Evolutionary conservation across 2,329 filamentous ascomycete species (phyloP).

Genomic region (Microcyclospora tardicrescens): DNA sequence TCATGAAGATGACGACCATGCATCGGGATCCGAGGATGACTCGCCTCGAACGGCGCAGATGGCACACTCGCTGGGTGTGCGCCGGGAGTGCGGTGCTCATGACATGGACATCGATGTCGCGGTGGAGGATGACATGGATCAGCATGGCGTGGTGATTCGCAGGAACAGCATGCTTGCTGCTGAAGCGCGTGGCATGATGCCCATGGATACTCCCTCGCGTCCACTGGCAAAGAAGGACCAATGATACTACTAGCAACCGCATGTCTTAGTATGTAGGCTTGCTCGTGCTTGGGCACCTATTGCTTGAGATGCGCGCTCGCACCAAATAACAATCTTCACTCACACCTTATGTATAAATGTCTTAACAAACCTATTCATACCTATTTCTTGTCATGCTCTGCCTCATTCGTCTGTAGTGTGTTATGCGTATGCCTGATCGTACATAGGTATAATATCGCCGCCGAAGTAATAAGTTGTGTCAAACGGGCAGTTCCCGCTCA

Average conservation of each 20-base stretch:
- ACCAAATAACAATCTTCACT: no score
- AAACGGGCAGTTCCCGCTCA: no score
- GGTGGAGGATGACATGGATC: slow-evolving; percentile 23
- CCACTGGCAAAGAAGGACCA: no score
- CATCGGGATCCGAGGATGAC: slow-evolving; percentile 20
- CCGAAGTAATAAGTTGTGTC: no score
- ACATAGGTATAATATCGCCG: no score
- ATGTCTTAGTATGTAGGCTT: no score
- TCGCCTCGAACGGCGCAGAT: slow-evolving; percentile 11
- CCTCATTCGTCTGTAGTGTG: neutral
- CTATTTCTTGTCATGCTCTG: neutral
- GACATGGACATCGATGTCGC: slow-evolving; percentile 23
- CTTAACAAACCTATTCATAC: no score
- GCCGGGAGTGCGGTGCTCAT: slow-evolving; percentile 15
- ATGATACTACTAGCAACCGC: no score
- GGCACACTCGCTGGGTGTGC: slow-evolving; percentile 15
- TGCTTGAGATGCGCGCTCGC: no score
- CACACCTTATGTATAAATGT: no score
- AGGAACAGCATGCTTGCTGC: slow-evolving; percentile 19
- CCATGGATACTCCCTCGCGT: no score
- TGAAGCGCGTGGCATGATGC: slow-evolving; percentile 9
- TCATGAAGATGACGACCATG: slow-evolving; percentile 34
- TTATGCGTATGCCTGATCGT: neutral
- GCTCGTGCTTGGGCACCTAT: no score
- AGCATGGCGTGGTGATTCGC: slow-evolving; percentile 23